Evolutionary conservation across 2,329 filamentous ascomycete species (phyloP), one percentile per base, ranked within the genome.

Genomic region (Aspergillus proliferans): DNA sequence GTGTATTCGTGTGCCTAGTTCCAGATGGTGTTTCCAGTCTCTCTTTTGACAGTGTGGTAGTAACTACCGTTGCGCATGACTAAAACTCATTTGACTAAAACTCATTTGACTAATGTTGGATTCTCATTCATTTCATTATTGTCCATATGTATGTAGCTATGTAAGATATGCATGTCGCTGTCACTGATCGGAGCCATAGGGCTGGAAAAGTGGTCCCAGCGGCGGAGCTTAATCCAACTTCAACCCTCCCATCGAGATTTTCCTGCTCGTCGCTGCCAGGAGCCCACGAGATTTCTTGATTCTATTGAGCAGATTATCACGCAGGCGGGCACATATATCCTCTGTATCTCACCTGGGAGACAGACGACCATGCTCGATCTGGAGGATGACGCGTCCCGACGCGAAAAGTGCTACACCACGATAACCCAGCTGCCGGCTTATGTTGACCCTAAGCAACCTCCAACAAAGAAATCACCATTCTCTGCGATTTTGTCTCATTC

Each of bases 401-500:
- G 61, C 48, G 69, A 73, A 47, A 93, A 86, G 77, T 91, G 87
- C 68, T 85, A 81, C 67, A 84, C 88, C 55, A 87, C 85, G 1
- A 81, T 87, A 60, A 83, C 83, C 38, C 74, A 76, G 10, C 80
- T 92, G 66, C 74, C 77, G 22, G 73, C 76, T 26, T 85, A 88
- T 69, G 74, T 92, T 41, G 83, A 95, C 65, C 77, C 82, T 5
- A 77, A 80, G 49, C 85, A 89, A 60, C 77, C 81, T 26, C 85
- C 89, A 2, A 75, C 73, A 5, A 91, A 86, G 63, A 85, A 82
- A 60, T 84, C 87, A 58, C 91, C 89, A 3, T 95, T 92, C 76
- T 78, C 81, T 1, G 76, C 82, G 1, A 78, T 95, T 53, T 67
- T 80, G 21, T 71, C 75, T 1, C 82, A 87, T 46, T 76, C 78